Percentiles rank a stretch among this genome's conserved stretches.
phyloP scores from a whole-genome alignment of 1,284 basidiomycete species.

The Ganoderma meredithae region DNA sequence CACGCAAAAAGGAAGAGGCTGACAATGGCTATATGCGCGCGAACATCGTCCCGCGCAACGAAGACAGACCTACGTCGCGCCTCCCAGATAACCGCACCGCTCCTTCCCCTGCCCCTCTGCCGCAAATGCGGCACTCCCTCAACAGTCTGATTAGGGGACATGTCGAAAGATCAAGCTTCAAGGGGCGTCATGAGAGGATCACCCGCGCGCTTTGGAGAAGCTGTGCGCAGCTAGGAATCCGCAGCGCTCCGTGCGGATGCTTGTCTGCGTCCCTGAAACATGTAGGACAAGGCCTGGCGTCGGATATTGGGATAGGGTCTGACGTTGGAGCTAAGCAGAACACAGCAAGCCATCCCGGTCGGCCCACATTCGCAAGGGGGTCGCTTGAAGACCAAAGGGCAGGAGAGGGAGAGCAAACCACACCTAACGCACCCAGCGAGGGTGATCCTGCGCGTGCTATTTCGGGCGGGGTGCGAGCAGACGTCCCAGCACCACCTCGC shows the following conservation, averaged over 20 bases:
- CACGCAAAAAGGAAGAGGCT: too few relatives aligned
- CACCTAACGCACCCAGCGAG: not conserved
- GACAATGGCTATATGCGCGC: too few relatives aligned
- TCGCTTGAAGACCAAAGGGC: too few relatives aligned
- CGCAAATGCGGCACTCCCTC: too few relatives aligned
- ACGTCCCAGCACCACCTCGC: too few relatives aligned
- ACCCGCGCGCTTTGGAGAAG: not conserved
- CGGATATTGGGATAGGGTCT: not conserved
- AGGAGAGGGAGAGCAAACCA: not conserved
- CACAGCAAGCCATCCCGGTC: not conserved
- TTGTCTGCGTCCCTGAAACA: not conserved
- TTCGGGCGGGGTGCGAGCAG: not conserved
- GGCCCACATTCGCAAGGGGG: not conserved
- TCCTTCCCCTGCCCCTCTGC: too few relatives aligned
- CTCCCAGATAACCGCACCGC: too few relatives aligned
- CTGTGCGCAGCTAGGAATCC: not conserved
- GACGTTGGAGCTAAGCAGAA: not conserved
- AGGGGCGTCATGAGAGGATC: not conserved
- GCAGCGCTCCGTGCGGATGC: not conserved
- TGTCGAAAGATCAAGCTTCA: too few relatives aligned
- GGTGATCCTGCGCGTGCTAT: not conserved
- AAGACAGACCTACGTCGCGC: too few relatives aligned
- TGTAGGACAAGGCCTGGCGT: not conserved
- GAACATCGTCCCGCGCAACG: too few relatives aligned
- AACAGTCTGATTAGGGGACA: too few relatives aligned